A percentile compares a stretch with the other conserved stretches of the same genome.
Evolutionary conservation across 805 yeast genomes (phyloP).

Genomic region (Ogataea methylovora): DNA sequence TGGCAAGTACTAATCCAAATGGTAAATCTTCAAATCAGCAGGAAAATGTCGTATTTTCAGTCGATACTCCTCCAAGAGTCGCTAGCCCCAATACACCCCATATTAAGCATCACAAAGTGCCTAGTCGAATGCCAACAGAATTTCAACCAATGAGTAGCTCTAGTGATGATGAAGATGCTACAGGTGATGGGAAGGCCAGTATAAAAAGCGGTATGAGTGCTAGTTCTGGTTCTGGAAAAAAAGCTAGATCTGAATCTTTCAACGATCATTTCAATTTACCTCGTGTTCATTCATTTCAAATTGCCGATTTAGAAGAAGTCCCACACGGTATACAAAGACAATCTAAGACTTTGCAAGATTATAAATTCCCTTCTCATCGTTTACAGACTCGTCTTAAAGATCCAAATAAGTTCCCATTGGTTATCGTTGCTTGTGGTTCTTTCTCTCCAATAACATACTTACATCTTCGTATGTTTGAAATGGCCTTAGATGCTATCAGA

Average conservation of each 20-base stretch:
- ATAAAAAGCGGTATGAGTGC: neutral
- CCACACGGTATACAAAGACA: constrained; percentile 92
- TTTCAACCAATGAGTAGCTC: constrained; percentile 49
- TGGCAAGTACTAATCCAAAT: too few species aligned
- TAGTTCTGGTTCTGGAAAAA: constrained; percentile 2
- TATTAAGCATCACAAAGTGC: constrained; percentile 20
- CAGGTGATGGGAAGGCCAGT: neutral
- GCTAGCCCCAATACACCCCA: constrained; percentile 10
- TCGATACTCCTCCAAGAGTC: constrained; percentile 31
- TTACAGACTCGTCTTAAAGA: constrained; percentile 63
- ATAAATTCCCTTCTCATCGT: constrained; percentile 84
- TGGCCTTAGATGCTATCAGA: constrained; percentile 90
- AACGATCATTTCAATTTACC: constrained; percentile 26
- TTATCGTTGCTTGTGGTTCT: constrained; percentile 95
- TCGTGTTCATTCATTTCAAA: constrained; percentile 48
- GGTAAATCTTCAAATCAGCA: neutral
- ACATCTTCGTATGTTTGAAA: constrained; percentile 95
- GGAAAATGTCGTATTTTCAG: constrained; percentile 7
- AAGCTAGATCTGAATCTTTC: constrained; percentile 23
- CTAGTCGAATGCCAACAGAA: constrained; percentile 42
- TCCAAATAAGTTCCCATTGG: constrained; percentile 78
- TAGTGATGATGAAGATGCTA: constrained; percentile 32
- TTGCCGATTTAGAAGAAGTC: constrained; percentile 94
- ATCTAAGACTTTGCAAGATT: constrained; percentile 60
- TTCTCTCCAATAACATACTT: constrained; percentile 93